Evolutionary conservation across 768 basidiomycete genomes (phyloP).

Genomic region (Tricholoma matsutake): DNA sequence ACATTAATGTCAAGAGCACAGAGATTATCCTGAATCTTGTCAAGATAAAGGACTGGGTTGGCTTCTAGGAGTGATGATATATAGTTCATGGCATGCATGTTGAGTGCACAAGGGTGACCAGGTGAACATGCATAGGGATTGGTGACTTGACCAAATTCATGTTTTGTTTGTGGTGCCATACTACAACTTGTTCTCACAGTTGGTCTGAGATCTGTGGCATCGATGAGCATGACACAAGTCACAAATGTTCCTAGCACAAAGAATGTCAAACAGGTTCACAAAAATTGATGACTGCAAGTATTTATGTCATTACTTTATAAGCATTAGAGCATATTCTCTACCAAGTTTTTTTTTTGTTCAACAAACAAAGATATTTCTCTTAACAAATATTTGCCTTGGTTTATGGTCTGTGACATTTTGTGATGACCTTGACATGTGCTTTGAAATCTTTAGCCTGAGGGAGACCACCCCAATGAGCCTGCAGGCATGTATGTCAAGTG

Average conservation of each 20-base stretch:
- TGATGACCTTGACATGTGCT: no score
- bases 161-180: neutral
- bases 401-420: no score
- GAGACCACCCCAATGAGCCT: no score
- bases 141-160: neutral
- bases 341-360: no score
- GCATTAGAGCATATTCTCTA: no score
- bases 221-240: neutral
- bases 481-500: no score
- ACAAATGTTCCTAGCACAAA: neutral
- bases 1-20: constrained; percentile 17
- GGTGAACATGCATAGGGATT: neutral
- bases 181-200: neutral
- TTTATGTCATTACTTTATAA: no score
- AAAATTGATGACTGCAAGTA: neutral
- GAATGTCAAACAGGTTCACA: neutral
- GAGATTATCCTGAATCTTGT: constrained; percentile 30
- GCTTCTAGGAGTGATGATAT: constrained; percentile 19
- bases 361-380: no score
- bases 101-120: constrained; percentile 16
- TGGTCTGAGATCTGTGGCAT: neutral
- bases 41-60: constrained; percentile 27
- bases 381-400: no score
- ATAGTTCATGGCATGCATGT: constrained; percentile 19
- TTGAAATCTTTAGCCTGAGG: no score